Conservation (phyloP, 1,139 yeast species). For the Saccharomyces hybrid region DNA sequence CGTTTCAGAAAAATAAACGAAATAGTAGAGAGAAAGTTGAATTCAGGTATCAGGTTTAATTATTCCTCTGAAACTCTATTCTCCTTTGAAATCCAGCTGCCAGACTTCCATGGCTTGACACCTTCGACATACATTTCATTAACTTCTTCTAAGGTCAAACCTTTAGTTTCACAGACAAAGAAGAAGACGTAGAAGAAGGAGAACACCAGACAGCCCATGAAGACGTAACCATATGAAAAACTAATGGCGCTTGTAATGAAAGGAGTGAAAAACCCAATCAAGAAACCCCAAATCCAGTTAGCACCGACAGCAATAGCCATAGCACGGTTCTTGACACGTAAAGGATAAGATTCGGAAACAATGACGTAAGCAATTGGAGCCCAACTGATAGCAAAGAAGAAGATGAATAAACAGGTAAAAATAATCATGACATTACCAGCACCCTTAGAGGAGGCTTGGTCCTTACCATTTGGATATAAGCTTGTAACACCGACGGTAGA, state of each 20-base stretch:
- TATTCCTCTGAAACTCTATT: neutral
- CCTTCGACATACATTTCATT: conserved; percentile 44
- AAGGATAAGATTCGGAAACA: conserved; percentile 65
- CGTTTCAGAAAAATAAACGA: neutral
- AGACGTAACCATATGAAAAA: conserved; percentile 54
- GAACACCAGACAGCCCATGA: conserved; percentile 55
- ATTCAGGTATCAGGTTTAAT: neutral
- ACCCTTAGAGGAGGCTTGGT: conserved; percentile 42
- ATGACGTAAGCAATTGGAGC: conserved; percentile 70
- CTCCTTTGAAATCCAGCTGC: conserved; percentile 11
- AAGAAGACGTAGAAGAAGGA: conserved; percentile 55
- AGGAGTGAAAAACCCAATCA: conserved; percentile 52
- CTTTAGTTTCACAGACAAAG: conserved; percentile 59
- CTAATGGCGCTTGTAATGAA: conserved; percentile 18
- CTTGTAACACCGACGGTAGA: conserved; percentile 57
- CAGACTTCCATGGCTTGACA: conserved; percentile 39
- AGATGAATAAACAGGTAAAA: conserved; percentile 64
- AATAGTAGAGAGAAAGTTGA: neutral
- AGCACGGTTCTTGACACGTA: conserved; percentile 65
- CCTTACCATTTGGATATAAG: conserved; percentile 46
- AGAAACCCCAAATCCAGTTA: conserved; percentile 70
- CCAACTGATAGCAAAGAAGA: conserved; percentile 75
- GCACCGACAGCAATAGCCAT: conserved; percentile 63
- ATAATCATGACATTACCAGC: conserved; percentile 70
- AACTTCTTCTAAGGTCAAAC: conserved; percentile 60